Evolutionary conservation across 129 eudicot species (phyloP).

Genomic region (Flaveria bidentis): DNA sequence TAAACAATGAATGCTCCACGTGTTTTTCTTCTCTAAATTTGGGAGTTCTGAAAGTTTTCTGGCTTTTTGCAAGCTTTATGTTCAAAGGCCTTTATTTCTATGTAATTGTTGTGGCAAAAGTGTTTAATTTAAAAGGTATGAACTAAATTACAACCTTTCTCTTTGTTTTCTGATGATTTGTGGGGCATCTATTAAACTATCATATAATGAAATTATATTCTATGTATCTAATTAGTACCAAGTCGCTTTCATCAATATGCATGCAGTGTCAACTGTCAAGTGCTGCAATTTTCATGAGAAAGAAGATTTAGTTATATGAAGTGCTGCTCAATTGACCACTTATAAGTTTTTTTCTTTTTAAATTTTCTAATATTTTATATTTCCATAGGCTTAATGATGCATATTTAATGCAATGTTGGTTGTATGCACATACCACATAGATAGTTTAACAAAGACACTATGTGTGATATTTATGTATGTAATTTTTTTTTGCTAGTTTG

Average conservation of each 20-base stretch:
- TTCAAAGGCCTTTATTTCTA: background rate
- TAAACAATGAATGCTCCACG: background rate
- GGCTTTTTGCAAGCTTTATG: background rate
- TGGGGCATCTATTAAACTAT: background rate
- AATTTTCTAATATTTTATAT: background rate
- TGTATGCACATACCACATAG: background rate
- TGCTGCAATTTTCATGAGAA: background rate
- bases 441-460: background rate
- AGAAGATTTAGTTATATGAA: background rate
- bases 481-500: background rate
- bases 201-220: background rate
- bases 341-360: background rate
- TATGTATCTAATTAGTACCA: slow-evolving; percentile 16
- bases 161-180: background rate
- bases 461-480: slow-evolving; percentile 4
- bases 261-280: slow-evolving; percentile 1
- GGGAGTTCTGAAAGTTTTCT: background rate
- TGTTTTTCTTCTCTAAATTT: background rate
- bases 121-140: background rate
- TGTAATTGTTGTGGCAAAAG: background rate
- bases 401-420: slow-evolving; percentile 12
- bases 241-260: background rate
- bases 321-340: background rate
- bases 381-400: background rate
- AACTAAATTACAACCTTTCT: background rate